phyloP scores from a whole-genome alignment of 1,139 yeast species.

The Candida mesenterica region DNA sequence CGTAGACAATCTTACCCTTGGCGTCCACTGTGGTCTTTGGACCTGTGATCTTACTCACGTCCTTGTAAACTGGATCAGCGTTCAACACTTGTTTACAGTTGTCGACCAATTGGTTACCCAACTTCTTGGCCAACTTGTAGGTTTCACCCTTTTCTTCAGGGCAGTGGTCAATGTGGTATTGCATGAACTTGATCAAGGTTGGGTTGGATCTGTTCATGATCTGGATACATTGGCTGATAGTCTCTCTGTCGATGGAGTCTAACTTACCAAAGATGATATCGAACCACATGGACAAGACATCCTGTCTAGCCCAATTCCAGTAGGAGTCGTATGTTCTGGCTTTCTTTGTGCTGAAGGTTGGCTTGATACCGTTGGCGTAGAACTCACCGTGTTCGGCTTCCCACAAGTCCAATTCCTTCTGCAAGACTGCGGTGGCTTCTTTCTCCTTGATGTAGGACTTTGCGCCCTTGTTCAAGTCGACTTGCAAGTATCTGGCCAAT shows the following conservation, averaged over 20 bases:
- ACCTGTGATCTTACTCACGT: conserved; percentile 90
- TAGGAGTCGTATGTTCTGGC: conserved; percentile 96
- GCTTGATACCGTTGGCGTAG: conserved; percentile 87
- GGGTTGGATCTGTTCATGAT: conserved; percentile 98
- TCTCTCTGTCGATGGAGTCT: conserved; percentile 89
- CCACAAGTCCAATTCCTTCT: conserved; percentile 90
- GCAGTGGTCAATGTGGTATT: conserved; percentile 91
- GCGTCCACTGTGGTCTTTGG: conserved; percentile 87
- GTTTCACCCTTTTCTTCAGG: conserved; percentile 87
- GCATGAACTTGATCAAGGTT: conserved; percentile 92
- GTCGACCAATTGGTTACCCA: conserved; percentile 92
- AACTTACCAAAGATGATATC: conserved; percentile 94
- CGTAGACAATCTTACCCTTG: conserved; percentile 82
- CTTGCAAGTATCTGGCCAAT: conserved; percentile 88
- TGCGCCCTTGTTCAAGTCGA: conserved; percentile 89
- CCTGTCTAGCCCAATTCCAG: conserved; percentile 99
- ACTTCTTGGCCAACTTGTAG: conserved; percentile 81
- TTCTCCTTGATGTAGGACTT: conserved; percentile 83
- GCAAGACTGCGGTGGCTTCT: conserved; percentile 80
- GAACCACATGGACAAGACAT: conserved; percentile 87
- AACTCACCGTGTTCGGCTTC: conserved; percentile 93
- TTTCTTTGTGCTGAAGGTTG: conserved; percentile 86
- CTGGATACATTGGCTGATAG: conserved; percentile 92
- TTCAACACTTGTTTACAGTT: conserved; percentile 87
- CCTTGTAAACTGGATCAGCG: conserved; percentile 89